Conservation (phyloP, 2,329 filamentous ascomycete genomes). For the Coniella vitis region DNA sequence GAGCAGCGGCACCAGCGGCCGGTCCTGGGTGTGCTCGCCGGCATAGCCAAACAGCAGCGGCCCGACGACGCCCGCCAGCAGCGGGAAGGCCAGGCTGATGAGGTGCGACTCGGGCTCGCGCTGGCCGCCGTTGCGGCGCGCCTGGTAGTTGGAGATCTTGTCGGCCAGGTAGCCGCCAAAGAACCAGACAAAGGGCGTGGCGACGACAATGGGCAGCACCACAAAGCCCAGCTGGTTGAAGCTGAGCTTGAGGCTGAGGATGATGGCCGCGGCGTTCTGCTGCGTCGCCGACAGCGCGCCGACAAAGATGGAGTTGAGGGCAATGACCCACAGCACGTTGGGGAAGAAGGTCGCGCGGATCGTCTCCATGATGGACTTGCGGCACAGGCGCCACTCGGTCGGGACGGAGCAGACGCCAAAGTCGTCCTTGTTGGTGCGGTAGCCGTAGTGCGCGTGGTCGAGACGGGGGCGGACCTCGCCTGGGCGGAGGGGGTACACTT, state of each 20-base stretch:
- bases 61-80: constrained; percentile 8
- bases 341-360: constrained; percentile 19
- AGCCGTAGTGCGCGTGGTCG: constrained; percentile 17
- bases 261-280: constrained; percentile 17
- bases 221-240: constrained; percentile 13
- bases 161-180: constrained; percentile 16
- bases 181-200: constrained; percentile 16
- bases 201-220: constrained; percentile 13
- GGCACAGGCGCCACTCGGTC: constrained; percentile 17
- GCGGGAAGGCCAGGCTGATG: constrained; percentile 13
- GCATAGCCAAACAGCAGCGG: constrained; percentile 14
- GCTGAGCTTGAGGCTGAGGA: constrained; percentile 17
- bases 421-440: constrained; percentile 16
- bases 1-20: constrained; percentile 6
- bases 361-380: constrained; percentile 14
- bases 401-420: constrained; percentile 17
- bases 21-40: constrained; percentile 7
- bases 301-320: constrained; percentile 16
- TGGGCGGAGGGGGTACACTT: constrained; percentile 15
- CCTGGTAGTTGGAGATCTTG: constrained; percentile 13
- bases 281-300: constrained; percentile 12
- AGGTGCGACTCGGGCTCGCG: constrained; percentile 16
- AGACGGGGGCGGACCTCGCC: constrained; percentile 17
- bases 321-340: constrained; percentile 18
- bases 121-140: constrained; percentile 8